Base-by-base conservation (phyloP, 805 yeast genomes). In the Saccharomycopsis babjevae region DNA sequence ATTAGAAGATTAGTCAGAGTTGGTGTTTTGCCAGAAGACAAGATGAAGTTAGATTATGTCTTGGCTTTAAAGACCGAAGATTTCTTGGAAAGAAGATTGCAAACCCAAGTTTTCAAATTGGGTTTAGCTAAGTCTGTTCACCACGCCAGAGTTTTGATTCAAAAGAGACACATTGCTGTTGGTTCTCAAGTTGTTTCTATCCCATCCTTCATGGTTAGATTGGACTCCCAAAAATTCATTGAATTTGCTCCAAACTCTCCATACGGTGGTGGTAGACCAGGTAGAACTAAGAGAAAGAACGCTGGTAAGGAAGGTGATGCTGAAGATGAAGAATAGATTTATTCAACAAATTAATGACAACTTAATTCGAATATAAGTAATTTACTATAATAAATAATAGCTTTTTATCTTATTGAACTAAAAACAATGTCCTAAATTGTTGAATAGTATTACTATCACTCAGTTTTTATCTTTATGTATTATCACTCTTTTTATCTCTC, bases 231-330 rank as follows among this genome's bases (percentile, higher is more conserved):
- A 83, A 94, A 94, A 89, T 98, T 94, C 91, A 90, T 94, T 82
- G 98, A 94, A 86, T 94, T 93, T 75, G 96, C 99, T 74, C 88
- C 94, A 78, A 90, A 89, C 79, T 94, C 99, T 71, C 99, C 99
- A 80, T 93, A 89, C 92, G 99, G 99, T 80, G 99, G 99, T 83
- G 99, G 97, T 73, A 93, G 99, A 85, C 96, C 99, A 72, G 99
- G 99, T 79, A 94, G 99, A 86, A 96, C 90, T 76, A 96, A 94
- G 87, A 90, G 98, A 88, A 89, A 84, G 81, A 85, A 88, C 85
- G 77, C 81, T 71, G 81, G 77, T 72, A 71, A 77, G 68, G 92
- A 79, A 68, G 93, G 79, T 72, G 90, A 76, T 67, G 93, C 76
- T 65, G 96, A 79, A 71, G 97, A 81, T 70, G 92, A 81, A 72